phyloP scores from a whole-genome alignment of 2,329 filamentous ascomycete genomes.

The Fusarium sp. region DNA sequence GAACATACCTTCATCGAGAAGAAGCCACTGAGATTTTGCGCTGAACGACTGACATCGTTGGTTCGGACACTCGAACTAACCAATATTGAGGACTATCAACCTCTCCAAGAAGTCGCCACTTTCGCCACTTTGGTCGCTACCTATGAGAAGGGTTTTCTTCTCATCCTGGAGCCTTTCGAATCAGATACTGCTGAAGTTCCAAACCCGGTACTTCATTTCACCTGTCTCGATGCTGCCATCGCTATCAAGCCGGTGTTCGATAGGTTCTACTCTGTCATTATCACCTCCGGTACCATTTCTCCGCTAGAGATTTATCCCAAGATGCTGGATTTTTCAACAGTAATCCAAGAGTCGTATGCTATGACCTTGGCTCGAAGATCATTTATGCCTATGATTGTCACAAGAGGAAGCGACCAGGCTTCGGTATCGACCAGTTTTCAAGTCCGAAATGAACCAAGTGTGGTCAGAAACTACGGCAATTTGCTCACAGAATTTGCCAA shows the following conservation, averaged over 20 bases:
- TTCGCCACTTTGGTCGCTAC: slow-evolving; percentile 97
- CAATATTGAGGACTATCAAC: slow-evolving; percentile 97
- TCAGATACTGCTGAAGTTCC: slow-evolving; percentile 95
- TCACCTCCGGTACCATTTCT: slow-evolving; percentile 96
- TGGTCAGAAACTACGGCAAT: slow-evolving; percentile 97
- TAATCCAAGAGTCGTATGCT: slow-evolving; percentile 95
- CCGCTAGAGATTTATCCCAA: slow-evolving; percentile 99
- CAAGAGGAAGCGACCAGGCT: slow-evolving; percentile 92
- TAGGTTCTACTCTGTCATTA: slow-evolving; percentile 96
- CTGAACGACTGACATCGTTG: slow-evolving; percentile 92
- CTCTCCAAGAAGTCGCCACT: slow-evolving; percentile 95
- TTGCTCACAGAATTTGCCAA: slow-evolving; percentile 95
- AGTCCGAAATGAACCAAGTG: slow-evolving; percentile 92
- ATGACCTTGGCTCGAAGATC: slow-evolving; percentile 95
- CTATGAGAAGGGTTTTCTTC: slow-evolving; percentile 94
- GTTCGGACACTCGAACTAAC: slow-evolving; percentile 95
- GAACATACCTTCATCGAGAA: slow-evolving; percentile 98
- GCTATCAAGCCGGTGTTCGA: slow-evolving; percentile 98
- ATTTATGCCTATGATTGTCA: slow-evolving; percentile 99
- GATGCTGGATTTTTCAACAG: slow-evolving; percentile 93
- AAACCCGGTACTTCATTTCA: slow-evolving; percentile 97
- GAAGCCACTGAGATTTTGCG: slow-evolving; percentile 94
- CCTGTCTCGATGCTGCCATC: slow-evolving; percentile 95
- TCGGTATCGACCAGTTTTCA: slow-evolving; percentile 94
- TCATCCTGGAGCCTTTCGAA: slow-evolving; percentile 98